Base-by-base conservation (phyloP, 768 basidiomycete genomes). In the Boletus sensibilis region DNA sequence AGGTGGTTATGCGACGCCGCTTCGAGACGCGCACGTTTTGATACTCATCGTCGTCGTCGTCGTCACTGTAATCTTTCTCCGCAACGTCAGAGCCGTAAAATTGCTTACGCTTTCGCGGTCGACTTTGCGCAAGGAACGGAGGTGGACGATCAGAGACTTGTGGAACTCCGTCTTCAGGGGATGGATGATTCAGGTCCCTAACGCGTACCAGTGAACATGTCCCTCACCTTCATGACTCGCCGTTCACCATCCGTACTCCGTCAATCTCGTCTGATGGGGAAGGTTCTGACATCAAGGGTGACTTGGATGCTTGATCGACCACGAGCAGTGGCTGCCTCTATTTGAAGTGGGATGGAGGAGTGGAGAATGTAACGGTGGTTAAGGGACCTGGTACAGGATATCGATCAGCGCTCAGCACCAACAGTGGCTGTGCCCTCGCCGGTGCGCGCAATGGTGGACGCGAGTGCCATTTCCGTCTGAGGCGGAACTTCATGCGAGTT, bases 121-220 rank as follows among this genome's bases (percentile, higher is more conserved):
- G 12, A 79, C 62, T 67, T 83, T 85, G 34, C 87, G 86, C 56
- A 91, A 68, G 29, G 78, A 74, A 18, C 85, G 81, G 45, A 91
- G 75, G 56, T 82, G 78, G n/a, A 71, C 52, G 11, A 78, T 74
- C 47, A 91, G 71, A 4, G 83, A 81, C 66, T 81, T 88, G 63
- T 86, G 76, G 63, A 91, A 91, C 29, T 88, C 86, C 62, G 75
- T 86, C 89, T 91, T 34, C 50, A n/a, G 5, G 29, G 34, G 46
- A 41, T 34, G 12, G 8, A 43, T 34, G 20, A 6, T 50, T 58
- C 29, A 65, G 33, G 21, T 39, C 29, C 43, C 25, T 4, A 8
- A 43, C 38, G 41, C n/a, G 13, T 13, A 25, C 12, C 14, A 41
- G 33, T 35, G 51, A 57, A 44, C 48, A 46, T 27, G 29, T 5